These are phyloP conservation scores for Prunus campanulata DNA, from an alignment of 306 rosid genomes.

Conservation along the genomic window DNA sequence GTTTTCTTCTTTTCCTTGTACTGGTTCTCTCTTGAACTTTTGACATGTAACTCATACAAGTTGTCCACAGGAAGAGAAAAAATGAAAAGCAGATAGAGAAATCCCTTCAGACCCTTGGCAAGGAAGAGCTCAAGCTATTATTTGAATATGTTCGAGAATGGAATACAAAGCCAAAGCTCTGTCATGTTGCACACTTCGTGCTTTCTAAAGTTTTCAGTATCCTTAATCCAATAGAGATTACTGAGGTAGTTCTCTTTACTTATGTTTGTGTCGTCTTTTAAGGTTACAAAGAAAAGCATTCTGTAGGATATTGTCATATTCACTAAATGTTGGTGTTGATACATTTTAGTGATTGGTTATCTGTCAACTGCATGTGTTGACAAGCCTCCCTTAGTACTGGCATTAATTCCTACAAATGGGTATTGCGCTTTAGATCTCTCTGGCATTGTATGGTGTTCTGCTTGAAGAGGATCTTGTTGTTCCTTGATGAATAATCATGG, in stretches of 20 bases:
- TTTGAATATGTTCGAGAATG: constrained; percentile 79
- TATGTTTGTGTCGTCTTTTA: neutral
- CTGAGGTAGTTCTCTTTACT: constrained; percentile 45
- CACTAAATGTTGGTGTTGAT: too few species aligned
- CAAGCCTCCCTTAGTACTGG: too few species aligned
- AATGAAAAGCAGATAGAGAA: constrained; percentile 52
- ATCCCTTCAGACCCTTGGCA: constrained; percentile 53
- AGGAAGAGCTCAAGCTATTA: constrained; percentile 58
- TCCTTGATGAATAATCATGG: too few species aligned
- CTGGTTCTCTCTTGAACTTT: neutral
- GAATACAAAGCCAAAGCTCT: constrained; percentile 87
- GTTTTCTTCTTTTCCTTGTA: neutral
- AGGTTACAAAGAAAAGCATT: neutral
- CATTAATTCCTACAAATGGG: too few species aligned
- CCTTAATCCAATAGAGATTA: constrained; percentile 67
- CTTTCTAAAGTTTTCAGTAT: constrained; percentile 70
- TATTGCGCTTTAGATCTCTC: too few species aligned
- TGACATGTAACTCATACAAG: constrained; percentile 21
- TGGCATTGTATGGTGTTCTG: too few species aligned
- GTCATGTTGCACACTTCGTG: constrained; percentile 84
- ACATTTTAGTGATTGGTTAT: too few species aligned
- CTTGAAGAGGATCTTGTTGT: too few species aligned
- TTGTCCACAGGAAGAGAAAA: constrained; percentile 60
- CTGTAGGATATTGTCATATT: too few species aligned
- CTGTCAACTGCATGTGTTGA: too few species aligned